Percentiles rank a stretch among this genome's conserved stretches.
Conservation (phyloP, 441 rosid genomes). For the Mallotus japonicus region DNA sequence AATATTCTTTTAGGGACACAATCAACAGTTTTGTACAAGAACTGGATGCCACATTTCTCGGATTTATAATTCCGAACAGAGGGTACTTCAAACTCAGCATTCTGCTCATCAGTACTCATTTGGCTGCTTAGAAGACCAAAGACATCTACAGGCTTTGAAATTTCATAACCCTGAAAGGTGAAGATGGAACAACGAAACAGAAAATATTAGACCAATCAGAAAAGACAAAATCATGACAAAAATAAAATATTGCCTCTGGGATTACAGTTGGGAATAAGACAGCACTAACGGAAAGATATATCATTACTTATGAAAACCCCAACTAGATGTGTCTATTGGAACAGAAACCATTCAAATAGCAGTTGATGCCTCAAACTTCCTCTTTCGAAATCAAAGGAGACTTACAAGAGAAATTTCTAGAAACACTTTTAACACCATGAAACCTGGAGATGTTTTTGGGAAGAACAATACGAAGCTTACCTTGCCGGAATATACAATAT, state of each 20-base stretch:
- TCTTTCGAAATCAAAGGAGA: slow-evolving; percentile 7
- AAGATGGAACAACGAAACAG: neutral
- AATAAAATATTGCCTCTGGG: neutral
- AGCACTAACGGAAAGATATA: neutral
- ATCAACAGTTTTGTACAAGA: slow-evolving; percentile 33
- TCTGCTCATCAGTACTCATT: slow-evolving; percentile 30
- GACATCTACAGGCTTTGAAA: slow-evolving; percentile 52
- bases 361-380: neutral
- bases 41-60: slow-evolving; percentile 38
- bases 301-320: neutral
- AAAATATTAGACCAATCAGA: slow-evolving; percentile 16
- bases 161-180: slow-evolving; percentile 46
- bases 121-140: slow-evolving; percentile 50
- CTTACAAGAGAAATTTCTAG: neutral
- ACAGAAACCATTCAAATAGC: slow-evolving; percentile 4
- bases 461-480: slow-evolving; percentile 36
- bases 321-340: slow-evolving; percentile 1
- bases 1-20: slow-evolving; percentile 35
- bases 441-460: neutral
- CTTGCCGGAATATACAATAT: slow-evolving; percentile 61
- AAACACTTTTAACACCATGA: neutral
- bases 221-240: neutral
- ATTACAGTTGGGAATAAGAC: slow-evolving; percentile 1
- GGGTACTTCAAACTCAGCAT: slow-evolving; percentile 32
- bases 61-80: slow-evolving; percentile 25